Base-by-base conservation (phyloP, 495 filamentous ascomycete genomes). In the Bathelium albidoporum region DNA sequence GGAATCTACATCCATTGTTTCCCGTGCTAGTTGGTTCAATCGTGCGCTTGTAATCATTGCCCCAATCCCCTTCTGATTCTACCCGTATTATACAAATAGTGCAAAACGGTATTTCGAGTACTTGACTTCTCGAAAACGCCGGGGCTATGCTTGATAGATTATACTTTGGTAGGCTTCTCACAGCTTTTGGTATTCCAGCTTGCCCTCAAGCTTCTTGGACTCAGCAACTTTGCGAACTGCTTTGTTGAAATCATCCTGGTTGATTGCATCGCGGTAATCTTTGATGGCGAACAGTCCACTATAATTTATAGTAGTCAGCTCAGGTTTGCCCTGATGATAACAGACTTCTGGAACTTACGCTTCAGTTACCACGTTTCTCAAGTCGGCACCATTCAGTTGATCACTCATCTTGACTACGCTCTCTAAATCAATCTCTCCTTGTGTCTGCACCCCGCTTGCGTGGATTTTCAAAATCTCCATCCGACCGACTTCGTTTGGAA, bases 321-420 rank as follows among this genome's bases (percentile, higher is more conserved):
- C 29, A 29, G 4, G 2, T 28, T 16, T 29, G 16, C 0, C 24
- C 9, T 7, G 49, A 0, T 1, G n/a, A 55, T 7, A 28, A 2
- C 61, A 24, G 32, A 62, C 32, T 7, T 52, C 28, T 26, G 43
- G n/a, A 36, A 86, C 89, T 76, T 84, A 96, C 91, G 95, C 95
- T 81, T 99, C 95, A 1, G 95, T 99, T 55, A 99, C 91, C 65
- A 99, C 91, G 73, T 99, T 99, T 68, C 95, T 82, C 73, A 99
- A 77, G 84, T 99, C 95, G 26, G 95, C 95, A 69, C 95, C 95
- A 77, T 99, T 99, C 43, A 97, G 82, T 43, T 91, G 90, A 70
- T 99, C 95, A 69, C 89, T 95, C 95, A 99, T 99, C 83, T 99
- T 99, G 72, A 99, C 95, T 32, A 99, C 89, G 71, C 91, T 96